phyloP scores from a whole-genome alignment of 768 basidiomycete species.

The Tylopilus rubrobrunneus region DNA sequence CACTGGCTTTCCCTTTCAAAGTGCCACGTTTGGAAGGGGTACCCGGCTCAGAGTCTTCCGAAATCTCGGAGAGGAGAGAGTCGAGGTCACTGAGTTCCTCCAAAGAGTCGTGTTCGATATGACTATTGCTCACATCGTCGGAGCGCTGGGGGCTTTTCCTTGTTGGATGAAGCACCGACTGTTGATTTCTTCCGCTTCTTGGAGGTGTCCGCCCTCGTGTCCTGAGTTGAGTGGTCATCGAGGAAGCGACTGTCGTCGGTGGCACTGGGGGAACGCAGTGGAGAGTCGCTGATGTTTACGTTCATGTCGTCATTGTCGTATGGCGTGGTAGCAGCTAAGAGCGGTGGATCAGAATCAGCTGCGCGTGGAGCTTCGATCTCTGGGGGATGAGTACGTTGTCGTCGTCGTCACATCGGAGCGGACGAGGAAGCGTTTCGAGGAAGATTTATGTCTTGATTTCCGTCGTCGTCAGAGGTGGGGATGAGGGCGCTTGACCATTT shows the following conservation, averaged over 20 bases:
- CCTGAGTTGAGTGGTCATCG: background rate
- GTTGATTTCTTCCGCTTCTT: slow-evolving; percentile 19
- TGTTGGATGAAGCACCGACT: slow-evolving; percentile 11
- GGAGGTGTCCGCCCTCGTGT: background rate
- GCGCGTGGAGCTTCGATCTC: slow-evolving; percentile 25
- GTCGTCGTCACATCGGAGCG: slow-evolving; percentile 31
- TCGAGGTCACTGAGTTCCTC: slow-evolving; percentile 28
- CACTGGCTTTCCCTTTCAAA: slow-evolving; percentile 19
- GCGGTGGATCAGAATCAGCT: slow-evolving; percentile 26
- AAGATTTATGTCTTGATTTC: slow-evolving; percentile 19
- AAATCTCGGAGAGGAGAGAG: slow-evolving; percentile 20
- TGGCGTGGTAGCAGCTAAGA: slow-evolving; percentile 30
- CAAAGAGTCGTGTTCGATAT: slow-evolving; percentile 20
- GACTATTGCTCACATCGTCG: slow-evolving; percentile 25
- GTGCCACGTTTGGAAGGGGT: slow-evolving; percentile 19
- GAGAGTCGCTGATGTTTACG: slow-evolving; percentile 37
- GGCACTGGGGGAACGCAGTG: slow-evolving; percentile 5
- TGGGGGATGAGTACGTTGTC: slow-evolving; percentile 29
- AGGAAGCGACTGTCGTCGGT: slow-evolving; percentile 22
- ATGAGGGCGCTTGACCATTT: background rate
- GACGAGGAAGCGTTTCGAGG: slow-evolving; percentile 25
- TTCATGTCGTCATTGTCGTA: slow-evolving; percentile 42
- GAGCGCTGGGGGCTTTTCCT: slow-evolving; percentile 16
- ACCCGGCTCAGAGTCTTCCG: slow-evolving; percentile 26
- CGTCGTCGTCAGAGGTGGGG: slow-evolving; percentile 12